Percentiles rank a stretch among this genome's conserved stretches.
Evolutionary conservation across 192 early-diverging fungal genomes (phyloP).

Genomic region (Spinellus fusiger): DNA sequence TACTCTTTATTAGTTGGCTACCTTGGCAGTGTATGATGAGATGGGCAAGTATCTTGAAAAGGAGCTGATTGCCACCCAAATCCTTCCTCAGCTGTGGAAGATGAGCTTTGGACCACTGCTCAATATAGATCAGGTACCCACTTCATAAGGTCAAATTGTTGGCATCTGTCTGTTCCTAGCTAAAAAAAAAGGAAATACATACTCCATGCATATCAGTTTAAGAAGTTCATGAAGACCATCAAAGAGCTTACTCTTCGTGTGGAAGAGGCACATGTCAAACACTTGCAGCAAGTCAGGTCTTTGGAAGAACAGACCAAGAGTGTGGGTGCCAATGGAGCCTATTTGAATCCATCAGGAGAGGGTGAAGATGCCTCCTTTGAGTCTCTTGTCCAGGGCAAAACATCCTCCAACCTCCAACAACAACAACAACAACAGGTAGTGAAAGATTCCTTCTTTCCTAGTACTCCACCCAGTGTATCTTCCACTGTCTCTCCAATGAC

Average conservation of each 20-base stretch:
- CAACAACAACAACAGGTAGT: background rate
- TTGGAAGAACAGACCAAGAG: constrained; percentile 45
- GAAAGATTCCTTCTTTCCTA: background rate
- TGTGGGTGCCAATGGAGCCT: constrained; percentile 13
- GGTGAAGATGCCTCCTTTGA: constrained; percentile 9
- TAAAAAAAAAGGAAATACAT: background rate
- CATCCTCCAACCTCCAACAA: background rate
- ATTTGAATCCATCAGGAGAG: background rate
- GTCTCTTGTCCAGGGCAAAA: constrained; percentile 11
- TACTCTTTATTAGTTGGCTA: constrained; percentile 49
- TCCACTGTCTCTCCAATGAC: background rate
- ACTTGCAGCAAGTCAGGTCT: constrained; percentile 51
- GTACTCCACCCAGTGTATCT: background rate
- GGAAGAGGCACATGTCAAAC: constrained; percentile 52
- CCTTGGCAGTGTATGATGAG: constrained; percentile 76
- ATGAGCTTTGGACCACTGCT: constrained; percentile 64
- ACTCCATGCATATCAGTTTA: constrained; percentile 37
- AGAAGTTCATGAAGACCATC: constrained; percentile 57
- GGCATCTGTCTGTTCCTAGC: background rate
- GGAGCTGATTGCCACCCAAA: constrained; percentile 64
- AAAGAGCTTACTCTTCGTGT: constrained; percentile 48
- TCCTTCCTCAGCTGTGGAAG: constrained; percentile 76
- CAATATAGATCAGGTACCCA: constrained; percentile 57
- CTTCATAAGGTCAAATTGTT: too few species aligned
- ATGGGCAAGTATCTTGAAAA: constrained; percentile 67